These are phyloP conservation scores for Ogataea ramenticola DNA, from an alignment of 805 yeast genomes.

Conservation along the genomic window DNA sequence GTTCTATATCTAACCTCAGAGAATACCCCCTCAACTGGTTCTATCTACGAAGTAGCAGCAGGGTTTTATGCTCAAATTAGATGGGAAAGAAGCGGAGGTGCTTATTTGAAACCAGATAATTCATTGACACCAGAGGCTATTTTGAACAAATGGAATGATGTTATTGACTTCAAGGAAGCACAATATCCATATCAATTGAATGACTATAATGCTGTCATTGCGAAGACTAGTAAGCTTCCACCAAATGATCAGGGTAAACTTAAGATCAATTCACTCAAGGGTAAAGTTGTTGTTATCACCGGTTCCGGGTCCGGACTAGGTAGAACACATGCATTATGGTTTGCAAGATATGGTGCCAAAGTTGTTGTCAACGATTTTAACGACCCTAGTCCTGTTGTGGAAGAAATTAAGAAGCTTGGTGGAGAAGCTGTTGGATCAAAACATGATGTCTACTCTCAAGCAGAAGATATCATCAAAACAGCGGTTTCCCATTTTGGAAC, in stretches of 20 bases:
- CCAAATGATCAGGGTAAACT: slow-evolving; percentile 38
- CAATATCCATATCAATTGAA: slow-evolving; percentile 65
- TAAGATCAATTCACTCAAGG: slow-evolving; percentile 55
- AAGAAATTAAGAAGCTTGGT: slow-evolving; percentile 65
- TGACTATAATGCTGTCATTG: slow-evolving; percentile 59
- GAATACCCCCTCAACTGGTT: slow-evolving; percentile 53
- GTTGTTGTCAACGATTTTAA: slow-evolving; percentile 88
- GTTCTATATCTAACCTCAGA: slow-evolving; percentile 77
- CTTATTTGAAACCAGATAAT: slow-evolving; percentile 69
- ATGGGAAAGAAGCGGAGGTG: slow-evolving; percentile 93
- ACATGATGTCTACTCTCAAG: slow-evolving; percentile 73
- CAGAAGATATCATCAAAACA: slow-evolving; percentile 67
- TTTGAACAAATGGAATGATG: slow-evolving; percentile 54
- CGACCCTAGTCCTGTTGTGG: slow-evolving; percentile 66
- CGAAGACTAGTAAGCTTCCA: slow-evolving; percentile 43
- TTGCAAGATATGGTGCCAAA: slow-evolving; percentile 89
- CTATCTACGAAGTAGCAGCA: slow-evolving; percentile 89
- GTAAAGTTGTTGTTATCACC: slow-evolving; percentile 83
- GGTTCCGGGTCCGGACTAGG: slow-evolving; percentile 97
- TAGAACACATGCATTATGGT: slow-evolving; percentile 75
- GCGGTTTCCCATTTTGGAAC: slow-evolving; percentile 74
- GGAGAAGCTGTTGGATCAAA: slow-evolving; percentile 72
- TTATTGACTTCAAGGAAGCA: slow-evolving; percentile 55
- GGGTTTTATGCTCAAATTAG: slow-evolving; percentile 88
- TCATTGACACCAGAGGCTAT: slow-evolving; percentile 82